A percentile compares a stretch with the other conserved stretches of the same genome.
These are phyloP conservation scores for Tolypocladium guangdongense DNA, from an alignment of 2,329 filamentous ascomycete species.

Conservation along the genomic window DNA sequence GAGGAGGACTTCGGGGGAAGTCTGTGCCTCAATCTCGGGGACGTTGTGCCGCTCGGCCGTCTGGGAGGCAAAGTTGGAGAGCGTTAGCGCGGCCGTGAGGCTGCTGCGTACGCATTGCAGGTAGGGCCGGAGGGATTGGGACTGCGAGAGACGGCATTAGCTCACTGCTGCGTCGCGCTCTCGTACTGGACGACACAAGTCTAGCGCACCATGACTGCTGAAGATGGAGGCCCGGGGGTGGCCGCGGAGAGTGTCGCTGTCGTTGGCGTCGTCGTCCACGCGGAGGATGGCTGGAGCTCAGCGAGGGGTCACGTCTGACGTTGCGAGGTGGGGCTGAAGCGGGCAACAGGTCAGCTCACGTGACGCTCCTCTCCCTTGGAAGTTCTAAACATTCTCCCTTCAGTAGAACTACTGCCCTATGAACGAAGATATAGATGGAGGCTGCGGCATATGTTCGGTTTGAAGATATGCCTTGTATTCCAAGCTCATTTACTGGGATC, in stretches of 20 bases:
- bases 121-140: slow-evolving; percentile 93
- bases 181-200: not conserved
- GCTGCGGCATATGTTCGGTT: not conserved
- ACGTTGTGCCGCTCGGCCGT: slow-evolving; percentile 96
- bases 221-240: slow-evolving; percentile 1
- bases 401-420: not conserved
- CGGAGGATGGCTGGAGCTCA: not conserved
- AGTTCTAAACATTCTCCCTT: not conserved
- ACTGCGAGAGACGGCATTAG: slow-evolving; percentile 36
- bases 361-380: not conserved
- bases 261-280: not conserved
- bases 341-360: not conserved
- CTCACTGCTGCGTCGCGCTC: not conserved
- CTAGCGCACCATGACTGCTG: slow-evolving; percentile 1
- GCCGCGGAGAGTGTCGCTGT: slow-evolving; percentile 2
- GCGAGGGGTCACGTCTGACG: not conserved
- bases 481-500: too few relatives aligned
- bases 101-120: slow-evolving; percentile 92
- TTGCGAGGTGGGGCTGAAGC: slow-evolving; percentile 3
- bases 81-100: slow-evolving; percentile 80
- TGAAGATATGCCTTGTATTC: not conserved
- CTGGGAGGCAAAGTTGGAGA: slow-evolving; percentile 93
- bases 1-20: slow-evolving; percentile 85
- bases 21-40: slow-evolving; percentile 87
- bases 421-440: not conserved